Conservation (phyloP, 352 stramenopile species). For the Phytopythium oedochilum region DNA sequence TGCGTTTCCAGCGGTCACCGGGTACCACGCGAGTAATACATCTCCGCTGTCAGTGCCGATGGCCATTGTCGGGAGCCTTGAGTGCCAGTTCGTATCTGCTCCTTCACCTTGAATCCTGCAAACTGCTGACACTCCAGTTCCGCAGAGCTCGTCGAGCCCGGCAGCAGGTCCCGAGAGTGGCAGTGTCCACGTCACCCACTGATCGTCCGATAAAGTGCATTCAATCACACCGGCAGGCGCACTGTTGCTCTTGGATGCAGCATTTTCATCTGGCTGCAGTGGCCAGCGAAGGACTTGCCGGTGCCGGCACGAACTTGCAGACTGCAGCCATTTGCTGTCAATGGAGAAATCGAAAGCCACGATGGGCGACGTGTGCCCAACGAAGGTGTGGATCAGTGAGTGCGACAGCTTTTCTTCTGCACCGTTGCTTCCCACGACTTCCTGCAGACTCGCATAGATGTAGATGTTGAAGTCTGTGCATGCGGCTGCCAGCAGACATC, state of each 20-base stretch:
- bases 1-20: constrained; percentile 33
- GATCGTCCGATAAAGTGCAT: constrained; percentile 29
- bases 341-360: constrained; percentile 64
- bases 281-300: constrained; percentile 70
- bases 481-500: constrained; percentile 31
- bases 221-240: background rate
- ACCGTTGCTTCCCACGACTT: constrained; percentile 1
- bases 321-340: constrained; percentile 58
- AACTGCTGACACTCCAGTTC: constrained; percentile 22
- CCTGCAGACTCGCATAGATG: constrained; percentile 33
- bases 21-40: constrained; percentile 69
- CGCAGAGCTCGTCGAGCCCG: constrained; percentile 36
- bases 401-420: constrained; percentile 10
- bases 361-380: constrained; percentile 60
- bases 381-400: constrained; percentile 49
- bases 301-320: constrained; percentile 42
- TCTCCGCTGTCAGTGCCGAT: constrained; percentile 44
- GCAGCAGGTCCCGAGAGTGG: constrained; percentile 50
- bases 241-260: background rate
- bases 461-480: constrained; percentile 78
- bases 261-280: constrained; percentile 14
- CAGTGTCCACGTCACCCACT: constrained; percentile 47
- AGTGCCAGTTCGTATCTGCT: constrained; percentile 28
- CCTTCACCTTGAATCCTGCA: constrained; percentile 33
- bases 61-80: constrained; percentile 37